A percentile compares a stretch with the other conserved stretches of the same genome.
phyloP scores from a whole-genome alignment of 495 filamentous ascomycete genomes.

The Talaromyces proteolyticus region DNA sequence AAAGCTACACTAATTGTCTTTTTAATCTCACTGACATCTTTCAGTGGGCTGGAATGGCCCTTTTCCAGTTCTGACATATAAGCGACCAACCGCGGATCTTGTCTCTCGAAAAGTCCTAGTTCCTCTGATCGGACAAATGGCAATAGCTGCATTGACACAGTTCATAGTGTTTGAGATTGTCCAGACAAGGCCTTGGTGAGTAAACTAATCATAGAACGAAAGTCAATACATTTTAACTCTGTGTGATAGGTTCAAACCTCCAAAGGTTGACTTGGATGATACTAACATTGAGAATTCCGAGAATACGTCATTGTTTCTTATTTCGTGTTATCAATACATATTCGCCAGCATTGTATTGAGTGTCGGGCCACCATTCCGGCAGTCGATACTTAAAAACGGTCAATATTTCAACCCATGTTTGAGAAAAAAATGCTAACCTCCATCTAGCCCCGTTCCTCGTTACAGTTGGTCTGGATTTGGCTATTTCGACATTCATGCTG shows the following conservation, averaged over 20 bases:
- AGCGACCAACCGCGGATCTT: conserved; percentile 86
- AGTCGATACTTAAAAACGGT: conserved; percentile 76
- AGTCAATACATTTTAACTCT: conserved; percentile 8
- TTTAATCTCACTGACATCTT: conserved; percentile 1
- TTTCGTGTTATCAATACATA: conserved; percentile 93
- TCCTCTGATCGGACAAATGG: conserved; percentile 84
- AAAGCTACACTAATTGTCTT: neutral
- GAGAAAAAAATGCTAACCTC: conserved; percentile 12
- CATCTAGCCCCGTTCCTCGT: conserved; percentile 69
- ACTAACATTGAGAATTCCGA: conserved; percentile 86
- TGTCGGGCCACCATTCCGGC: conserved; percentile 83
- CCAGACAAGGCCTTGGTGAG: conserved; percentile 69
- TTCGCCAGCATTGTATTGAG: conserved; percentile 81
- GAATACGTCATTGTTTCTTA: conserved; percentile 82
- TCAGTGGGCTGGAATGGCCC: conserved; percentile 92
- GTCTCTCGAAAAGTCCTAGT: conserved; percentile 91
- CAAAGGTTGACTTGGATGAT: conserved; percentile 64
- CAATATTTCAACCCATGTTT: conserved; percentile 19
- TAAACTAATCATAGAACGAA: neutral
- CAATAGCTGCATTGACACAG: conserved; percentile 76
- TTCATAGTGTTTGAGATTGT: conserved; percentile 66
- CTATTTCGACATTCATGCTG: conserved; percentile 70
- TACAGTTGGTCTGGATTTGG: conserved; percentile 62
- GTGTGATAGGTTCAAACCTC: conserved; percentile 75
- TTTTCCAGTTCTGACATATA: conserved; percentile 69